A percentile compares a stretch with the other conserved stretches of the same genome.
These are phyloP conservation scores for Colletotrichum paranaense DNA, from an alignment of 2,329 filamentous ascomycete genomes.

Conservation along the genomic window DNA sequence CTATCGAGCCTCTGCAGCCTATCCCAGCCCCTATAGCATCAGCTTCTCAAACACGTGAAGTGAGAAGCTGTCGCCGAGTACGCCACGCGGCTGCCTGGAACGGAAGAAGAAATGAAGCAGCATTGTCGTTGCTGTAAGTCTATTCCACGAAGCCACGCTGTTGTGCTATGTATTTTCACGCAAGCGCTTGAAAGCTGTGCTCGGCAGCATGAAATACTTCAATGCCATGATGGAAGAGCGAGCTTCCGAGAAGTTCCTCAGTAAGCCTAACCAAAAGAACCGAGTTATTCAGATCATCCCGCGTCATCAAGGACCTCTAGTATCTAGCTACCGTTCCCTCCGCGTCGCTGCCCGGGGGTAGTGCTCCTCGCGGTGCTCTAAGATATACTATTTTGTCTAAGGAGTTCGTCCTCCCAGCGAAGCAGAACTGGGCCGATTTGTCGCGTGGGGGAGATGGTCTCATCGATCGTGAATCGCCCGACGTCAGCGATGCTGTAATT, in stretches of 20 bases:
- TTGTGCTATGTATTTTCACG: too few relatives aligned
- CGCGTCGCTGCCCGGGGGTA: not conserved
- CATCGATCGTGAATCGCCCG: too few relatives aligned
- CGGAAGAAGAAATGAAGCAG: not conserved
- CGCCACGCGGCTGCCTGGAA: not conserved
- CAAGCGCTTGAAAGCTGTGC: too few relatives aligned
- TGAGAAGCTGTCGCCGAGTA: not conserved
- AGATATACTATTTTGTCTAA: not conserved
- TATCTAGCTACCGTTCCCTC: not conserved
- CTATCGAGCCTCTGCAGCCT: not conserved
- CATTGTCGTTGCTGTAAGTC: not conserved
- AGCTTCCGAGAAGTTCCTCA: not conserved
- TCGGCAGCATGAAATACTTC: not conserved
- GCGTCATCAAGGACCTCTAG: not conserved
- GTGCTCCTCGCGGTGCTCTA: not conserved
- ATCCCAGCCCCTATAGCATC: not conserved
- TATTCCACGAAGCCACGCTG: too few relatives aligned
- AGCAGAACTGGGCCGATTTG: too few relatives aligned
- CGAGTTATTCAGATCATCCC: not conserved
- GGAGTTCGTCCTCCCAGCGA: too few relatives aligned
- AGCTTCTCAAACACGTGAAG: not conserved
- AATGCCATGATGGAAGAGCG: not conserved
- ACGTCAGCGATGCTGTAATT: too few relatives aligned
- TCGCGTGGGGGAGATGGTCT: too few relatives aligned
- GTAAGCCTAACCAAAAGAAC: not conserved